These are phyloP conservation scores for Colletotrichum lentis DNA, from an alignment of 2,329 filamentous ascomycete genomes.

Conservation along the genomic window DNA sequence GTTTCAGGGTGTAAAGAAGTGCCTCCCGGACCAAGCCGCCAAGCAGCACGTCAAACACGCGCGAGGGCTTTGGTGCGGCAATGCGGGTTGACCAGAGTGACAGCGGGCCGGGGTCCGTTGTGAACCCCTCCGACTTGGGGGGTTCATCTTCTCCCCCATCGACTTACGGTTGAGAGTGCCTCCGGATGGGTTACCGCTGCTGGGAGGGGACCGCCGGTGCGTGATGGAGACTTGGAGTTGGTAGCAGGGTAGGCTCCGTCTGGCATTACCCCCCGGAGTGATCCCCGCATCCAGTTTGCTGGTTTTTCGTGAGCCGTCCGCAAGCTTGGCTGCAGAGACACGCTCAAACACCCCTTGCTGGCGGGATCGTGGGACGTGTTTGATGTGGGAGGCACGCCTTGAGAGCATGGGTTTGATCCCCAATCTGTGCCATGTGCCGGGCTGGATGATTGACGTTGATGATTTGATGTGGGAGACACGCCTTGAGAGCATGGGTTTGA, in stretches of 20 bases:
- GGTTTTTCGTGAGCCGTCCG: not conserved
- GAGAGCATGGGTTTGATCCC: conserved; percentile 1
- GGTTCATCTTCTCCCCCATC: not conserved
- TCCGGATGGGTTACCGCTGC: not conserved
- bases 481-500: conserved; percentile 6
- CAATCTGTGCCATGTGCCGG: conserved; percentile 15
- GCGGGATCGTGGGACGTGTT: conserved; percentile 14
- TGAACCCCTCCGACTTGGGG: conserved; percentile 22
- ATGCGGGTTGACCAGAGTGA: conserved; percentile 6
- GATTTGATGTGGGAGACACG: conserved; percentile 31
- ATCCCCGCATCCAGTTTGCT: conserved; percentile 4
- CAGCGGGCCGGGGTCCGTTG: conserved; percentile 21
- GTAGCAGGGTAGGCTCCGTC: no score
- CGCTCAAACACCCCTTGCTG: conserved; percentile 12
- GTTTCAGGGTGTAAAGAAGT: conserved; percentile 23
- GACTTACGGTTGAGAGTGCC: not conserved
- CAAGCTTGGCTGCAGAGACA: not conserved
- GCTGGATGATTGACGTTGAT: not conserved
- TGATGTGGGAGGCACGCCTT: conserved; percentile 26
- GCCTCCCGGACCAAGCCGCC: conserved; percentile 28
- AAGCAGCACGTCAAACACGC: conserved; percentile 33
- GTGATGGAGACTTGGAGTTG: no score
- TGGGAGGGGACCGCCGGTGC: not conserved
- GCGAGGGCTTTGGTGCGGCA: conserved; percentile 30
- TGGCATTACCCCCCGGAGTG: not conserved